Percentiles rank a stretch among this genome's conserved stretches.
Conservation (phyloP, 768 basidiomycete species). For the Pulveroboletus sp. region DNA sequence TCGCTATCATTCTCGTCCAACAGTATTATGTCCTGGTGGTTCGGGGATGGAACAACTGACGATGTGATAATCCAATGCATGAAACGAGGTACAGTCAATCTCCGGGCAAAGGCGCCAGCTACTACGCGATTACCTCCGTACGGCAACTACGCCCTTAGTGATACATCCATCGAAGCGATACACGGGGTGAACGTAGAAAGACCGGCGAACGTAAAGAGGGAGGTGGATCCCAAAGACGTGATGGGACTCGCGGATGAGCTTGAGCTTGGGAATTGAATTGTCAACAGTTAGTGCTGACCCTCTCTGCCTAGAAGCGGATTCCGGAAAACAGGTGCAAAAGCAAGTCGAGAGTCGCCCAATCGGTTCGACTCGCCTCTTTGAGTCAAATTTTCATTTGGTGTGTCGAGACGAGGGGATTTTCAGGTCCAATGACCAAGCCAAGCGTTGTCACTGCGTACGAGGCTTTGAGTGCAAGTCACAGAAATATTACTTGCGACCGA, state of each 20-base stretch:
- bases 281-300: neutral
- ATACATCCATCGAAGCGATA: slow-evolving; percentile 46
- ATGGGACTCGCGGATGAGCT: slow-evolving; percentile 69
- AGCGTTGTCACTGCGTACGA: neutral
- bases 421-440: slow-evolving; percentile 2
- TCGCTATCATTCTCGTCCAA: slow-evolving; percentile 37
- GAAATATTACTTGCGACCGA: slow-evolving; percentile 9
- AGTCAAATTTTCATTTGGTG: neutral
- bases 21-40: slow-evolving; percentile 47
- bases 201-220: slow-evolving; percentile 38
- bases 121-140: slow-evolving; percentile 43
- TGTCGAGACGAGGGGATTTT: neutral
- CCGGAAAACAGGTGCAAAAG: neutral
- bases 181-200: slow-evolving; percentile 46
- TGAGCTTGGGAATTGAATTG: slow-evolving; percentile 38
- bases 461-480: neutral
- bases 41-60: slow-evolving; percentile 33
- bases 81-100: slow-evolving; percentile 33
- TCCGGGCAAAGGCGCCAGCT: slow-evolving; percentile 43
- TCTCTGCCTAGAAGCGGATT: neutral
- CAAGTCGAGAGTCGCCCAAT: neutral
- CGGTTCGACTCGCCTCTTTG: neutral
- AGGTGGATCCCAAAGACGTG: slow-evolving; percentile 52
- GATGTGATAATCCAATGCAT: slow-evolving; percentile 37
- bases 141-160: slow-evolving; percentile 54